Conservation (phyloP, 371 early-diverging fungal species). For the Entomophthora muscae region DNA sequence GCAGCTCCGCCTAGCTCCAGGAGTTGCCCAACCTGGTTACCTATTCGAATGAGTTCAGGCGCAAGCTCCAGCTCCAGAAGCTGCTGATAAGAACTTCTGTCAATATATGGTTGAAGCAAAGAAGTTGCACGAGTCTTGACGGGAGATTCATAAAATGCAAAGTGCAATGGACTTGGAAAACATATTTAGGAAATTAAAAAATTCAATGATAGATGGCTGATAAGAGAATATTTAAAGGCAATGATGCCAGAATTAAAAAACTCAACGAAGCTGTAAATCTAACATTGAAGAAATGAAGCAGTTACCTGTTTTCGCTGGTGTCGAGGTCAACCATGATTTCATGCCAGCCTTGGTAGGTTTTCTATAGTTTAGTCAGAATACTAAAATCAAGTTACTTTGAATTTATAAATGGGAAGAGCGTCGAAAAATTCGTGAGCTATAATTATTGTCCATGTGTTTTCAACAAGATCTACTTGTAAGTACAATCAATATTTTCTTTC, state of each 20-base stretch:
- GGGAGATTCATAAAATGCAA: too few relatives aligned
- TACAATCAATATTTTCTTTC: too few relatives aligned
- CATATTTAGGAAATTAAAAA: too few relatives aligned
- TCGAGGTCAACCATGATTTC: conserved; percentile 80
- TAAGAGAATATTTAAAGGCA: too few relatives aligned
- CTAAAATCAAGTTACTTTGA: conserved; percentile 28
- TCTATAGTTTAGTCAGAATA: conserved; percentile 17
- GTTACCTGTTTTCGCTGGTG: conserved; percentile 27
- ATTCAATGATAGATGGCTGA: too few relatives aligned
- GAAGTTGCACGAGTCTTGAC: too few relatives aligned
- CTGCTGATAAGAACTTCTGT: not conserved
- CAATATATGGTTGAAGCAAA: too few relatives aligned
- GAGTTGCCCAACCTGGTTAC: too few relatives aligned
- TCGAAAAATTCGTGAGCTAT: conserved; percentile 95
- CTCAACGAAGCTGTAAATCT: not conserved
- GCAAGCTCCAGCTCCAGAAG: conserved; percentile 9
- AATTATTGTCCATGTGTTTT: conserved; percentile 20
- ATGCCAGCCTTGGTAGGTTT: conserved; percentile 62
- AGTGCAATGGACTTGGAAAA: too few relatives aligned
- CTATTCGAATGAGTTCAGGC: conserved; percentile 36
- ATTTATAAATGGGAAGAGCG: conserved; percentile 79
- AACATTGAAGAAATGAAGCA: not conserved
- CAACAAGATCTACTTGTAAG: not conserved
- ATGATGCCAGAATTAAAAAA: too few relatives aligned
- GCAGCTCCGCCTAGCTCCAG: too few relatives aligned